These are phyloP conservation scores for Candida sojae DNA, from an alignment of 1,139 yeast genomes.

Conservation along the genomic window DNA sequence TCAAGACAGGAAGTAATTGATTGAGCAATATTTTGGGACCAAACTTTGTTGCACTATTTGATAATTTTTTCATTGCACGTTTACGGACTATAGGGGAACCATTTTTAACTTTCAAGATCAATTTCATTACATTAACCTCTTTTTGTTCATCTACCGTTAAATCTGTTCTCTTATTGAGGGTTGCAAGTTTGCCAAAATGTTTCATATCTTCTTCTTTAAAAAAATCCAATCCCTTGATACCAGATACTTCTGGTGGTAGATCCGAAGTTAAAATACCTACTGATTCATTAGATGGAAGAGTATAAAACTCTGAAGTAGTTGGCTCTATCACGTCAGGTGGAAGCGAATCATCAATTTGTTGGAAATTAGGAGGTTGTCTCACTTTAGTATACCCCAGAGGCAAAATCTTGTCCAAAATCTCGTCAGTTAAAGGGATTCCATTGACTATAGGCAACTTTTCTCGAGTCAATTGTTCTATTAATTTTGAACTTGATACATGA, in stretches of 20 bases:
- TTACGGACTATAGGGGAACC: constrained; percentile 73
- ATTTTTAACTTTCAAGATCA: constrained; percentile 72
- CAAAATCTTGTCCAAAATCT: constrained; percentile 49
- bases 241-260: constrained; percentile 61
- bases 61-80: constrained; percentile 65
- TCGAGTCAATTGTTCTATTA: constrained; percentile 12
- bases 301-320: constrained; percentile 21
- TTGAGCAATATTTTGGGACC: constrained; percentile 75
- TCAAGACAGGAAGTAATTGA: constrained; percentile 69
- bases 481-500: not conserved
- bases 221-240: constrained; percentile 55
- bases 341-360: constrained; percentile 27
- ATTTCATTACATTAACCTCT: constrained; percentile 62
- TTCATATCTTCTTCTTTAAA: constrained; percentile 74
- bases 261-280: constrained; percentile 4
- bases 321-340: constrained; percentile 37
- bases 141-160: constrained; percentile 54
- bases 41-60: constrained; percentile 61
- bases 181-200: constrained; percentile 66
- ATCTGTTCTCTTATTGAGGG: constrained; percentile 27
- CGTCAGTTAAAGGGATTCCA: constrained; percentile 52
- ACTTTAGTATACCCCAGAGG: constrained; percentile 57
- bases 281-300: constrained; percentile 23
- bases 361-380: constrained; percentile 49
- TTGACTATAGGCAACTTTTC: constrained; percentile 40